These are phyloP conservation scores for Dovyalis caffra DNA, from an alignment of 345 rosid genomes.

Conservation along the genomic window DNA sequence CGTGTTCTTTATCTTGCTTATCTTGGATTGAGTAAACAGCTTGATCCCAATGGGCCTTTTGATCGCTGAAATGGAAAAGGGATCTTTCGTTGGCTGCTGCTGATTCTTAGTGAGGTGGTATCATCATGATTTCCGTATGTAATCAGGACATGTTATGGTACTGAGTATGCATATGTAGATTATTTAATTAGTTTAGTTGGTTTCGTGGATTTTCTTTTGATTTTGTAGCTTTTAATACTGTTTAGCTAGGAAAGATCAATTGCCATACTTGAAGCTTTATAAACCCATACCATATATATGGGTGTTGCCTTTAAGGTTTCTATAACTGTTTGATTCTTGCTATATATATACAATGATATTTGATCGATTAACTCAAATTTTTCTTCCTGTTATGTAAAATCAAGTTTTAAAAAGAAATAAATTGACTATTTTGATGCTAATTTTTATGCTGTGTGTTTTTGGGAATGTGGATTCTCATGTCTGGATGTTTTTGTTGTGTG, in stretches of 20 bases:
- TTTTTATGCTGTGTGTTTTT: neutral
- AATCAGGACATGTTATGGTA: neutral
- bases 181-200: neutral
- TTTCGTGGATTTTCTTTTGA: neutral
- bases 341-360: neutral
- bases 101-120: neutral
- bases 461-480: neutral
- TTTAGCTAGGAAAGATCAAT: neutral
- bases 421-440: neutral
- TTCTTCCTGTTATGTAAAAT: neutral
- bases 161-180: neutral
- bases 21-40: slow-evolving; percentile 65
- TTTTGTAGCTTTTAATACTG: neutral
- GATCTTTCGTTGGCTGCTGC: too few species aligned
- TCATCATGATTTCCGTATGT: neutral
- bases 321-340: neutral
- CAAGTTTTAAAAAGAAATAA: neutral
- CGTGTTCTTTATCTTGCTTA: slow-evolving; percentile 70
- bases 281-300: neutral
- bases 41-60: slow-evolving; percentile 52
- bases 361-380: neutral
- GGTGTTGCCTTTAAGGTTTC: too few species aligned
- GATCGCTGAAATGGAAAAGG: slow-evolving; percentile 11
- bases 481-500: neutral
- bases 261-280: neutral